Evolutionary conservation across 306 rosid genomes (phyloP).

Genomic region (Rosa lucieae): DNA sequence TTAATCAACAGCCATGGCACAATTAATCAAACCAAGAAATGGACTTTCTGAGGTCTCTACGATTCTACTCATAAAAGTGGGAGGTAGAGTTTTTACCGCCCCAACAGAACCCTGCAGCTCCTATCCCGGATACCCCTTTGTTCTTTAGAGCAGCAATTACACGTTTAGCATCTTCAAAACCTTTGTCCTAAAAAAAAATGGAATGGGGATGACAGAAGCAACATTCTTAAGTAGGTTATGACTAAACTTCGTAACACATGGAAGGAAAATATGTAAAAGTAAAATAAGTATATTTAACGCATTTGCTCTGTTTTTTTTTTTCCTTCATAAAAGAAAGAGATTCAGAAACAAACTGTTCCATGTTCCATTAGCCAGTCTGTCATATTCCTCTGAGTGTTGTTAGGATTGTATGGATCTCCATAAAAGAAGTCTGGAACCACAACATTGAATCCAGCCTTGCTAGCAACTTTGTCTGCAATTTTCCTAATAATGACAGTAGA

Average conservation of each 20-base stretch:
- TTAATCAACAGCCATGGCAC: no score
- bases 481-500: slow-evolving; percentile 47
- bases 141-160: slow-evolving; percentile 54
- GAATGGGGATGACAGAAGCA: background rate
- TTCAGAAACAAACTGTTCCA: slow-evolving; percentile 51
- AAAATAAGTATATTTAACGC: background rate
- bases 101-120: slow-evolving; percentile 79
- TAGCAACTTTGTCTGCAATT: slow-evolving; percentile 77
- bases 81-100: slow-evolving; percentile 54
- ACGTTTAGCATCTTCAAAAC: slow-evolving; percentile 48
- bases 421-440: slow-evolving; percentile 70
- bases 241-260: background rate
- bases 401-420: slow-evolving; percentile 57
- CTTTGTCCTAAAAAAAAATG: slow-evolving; percentile 46
- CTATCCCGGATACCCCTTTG: slow-evolving; percentile 56
- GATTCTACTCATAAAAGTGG: background rate
- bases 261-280: background rate
- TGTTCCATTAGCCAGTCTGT: slow-evolving; percentile 56
- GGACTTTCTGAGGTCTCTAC: background rate
- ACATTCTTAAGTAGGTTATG: background rate
- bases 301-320: background rate
- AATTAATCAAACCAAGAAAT: background rate
- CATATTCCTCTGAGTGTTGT: slow-evolving; percentile 35
- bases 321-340: background rate
- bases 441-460: slow-evolving; percentile 67